Evolutionary conservation across 768 basidiomycete genomes (phyloP).

Genomic region (Leucocoprinus sp.): DNA sequence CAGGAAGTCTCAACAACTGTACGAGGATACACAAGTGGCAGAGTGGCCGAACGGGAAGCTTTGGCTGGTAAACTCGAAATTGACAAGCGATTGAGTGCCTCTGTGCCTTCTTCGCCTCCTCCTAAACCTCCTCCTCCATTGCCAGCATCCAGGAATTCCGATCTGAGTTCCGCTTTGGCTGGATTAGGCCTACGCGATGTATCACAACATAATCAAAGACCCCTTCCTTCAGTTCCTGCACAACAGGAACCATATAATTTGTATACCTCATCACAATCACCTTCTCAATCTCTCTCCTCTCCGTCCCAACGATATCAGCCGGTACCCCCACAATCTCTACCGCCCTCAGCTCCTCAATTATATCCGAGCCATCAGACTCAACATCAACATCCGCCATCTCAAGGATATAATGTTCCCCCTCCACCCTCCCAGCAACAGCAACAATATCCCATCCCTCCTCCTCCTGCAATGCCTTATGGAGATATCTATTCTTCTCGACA

Average conservation of each 20-base stretch:
- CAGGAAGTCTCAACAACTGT: conserved; percentile 49
- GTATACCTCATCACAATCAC: conserved; percentile 13
- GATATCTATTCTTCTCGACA: conserved; percentile 5
- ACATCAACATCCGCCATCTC: conserved; percentile 1
- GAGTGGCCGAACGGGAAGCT: conserved; percentile 63
- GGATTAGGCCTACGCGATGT: conserved; percentile 40
- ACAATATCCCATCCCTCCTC: conserved; percentile 22
- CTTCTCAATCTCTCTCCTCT: conserved; percentile 7
- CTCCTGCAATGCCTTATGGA: conserved; percentile 21
- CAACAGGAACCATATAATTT: conserved; percentile 10
- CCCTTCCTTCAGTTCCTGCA: conserved; percentile 18
- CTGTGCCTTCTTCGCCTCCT: conserved; percentile 38
- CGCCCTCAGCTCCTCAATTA: conserved; percentile 13
- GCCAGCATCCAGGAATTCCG: conserved; percentile 33
- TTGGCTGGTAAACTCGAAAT: conserved; percentile 65
- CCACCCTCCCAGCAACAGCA: conserved; percentile 19
- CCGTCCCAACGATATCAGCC: conserved; percentile 10
- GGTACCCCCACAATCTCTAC: conserved; percentile 11
- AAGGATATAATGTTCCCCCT: conserved; percentile 8
- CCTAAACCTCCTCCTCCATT: conserved; percentile 43
- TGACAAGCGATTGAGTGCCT: conserved; percentile 50
- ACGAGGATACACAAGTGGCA: conserved; percentile 50
- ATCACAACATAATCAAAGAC: conserved; percentile 21
- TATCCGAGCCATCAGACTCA: conserved; percentile 4
- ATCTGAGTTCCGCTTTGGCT: conserved; percentile 44